Percentiles rank a stretch among this genome's conserved stretches.
Conservation (phyloP, 2,329 filamentous ascomycete species). For the Cladosporium sphaerospermum region DNA sequence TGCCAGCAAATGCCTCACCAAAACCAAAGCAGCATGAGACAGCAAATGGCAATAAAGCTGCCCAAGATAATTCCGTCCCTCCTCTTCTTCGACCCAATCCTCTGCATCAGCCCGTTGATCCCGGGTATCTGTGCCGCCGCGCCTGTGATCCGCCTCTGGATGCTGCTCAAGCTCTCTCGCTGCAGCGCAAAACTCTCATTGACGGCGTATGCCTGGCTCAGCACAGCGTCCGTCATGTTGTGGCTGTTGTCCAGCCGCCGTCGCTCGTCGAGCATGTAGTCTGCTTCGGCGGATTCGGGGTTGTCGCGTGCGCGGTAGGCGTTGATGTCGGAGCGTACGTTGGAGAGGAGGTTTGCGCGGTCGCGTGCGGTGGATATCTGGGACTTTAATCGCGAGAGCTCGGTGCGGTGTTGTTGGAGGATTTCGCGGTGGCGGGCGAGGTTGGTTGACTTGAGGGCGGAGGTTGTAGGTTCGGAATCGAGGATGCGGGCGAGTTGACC, state of each 20-base stretch:
- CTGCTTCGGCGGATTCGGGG: slow-evolving; percentile 76
- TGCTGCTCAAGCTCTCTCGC: slow-evolving; percentile 77
- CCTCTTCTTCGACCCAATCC: slow-evolving; percentile 91
- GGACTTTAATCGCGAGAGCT: slow-evolving; percentile 68
- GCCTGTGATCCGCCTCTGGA: slow-evolving; percentile 82
- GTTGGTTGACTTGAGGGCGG: slow-evolving; percentile 95
- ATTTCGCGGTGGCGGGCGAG: slow-evolving; percentile 86
- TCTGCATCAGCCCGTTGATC: slow-evolving; percentile 82
- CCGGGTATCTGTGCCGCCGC: slow-evolving; percentile 89
- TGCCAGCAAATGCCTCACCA: slow-evolving; percentile 37
- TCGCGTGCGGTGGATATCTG: slow-evolving; percentile 73
- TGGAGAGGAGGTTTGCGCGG: slow-evolving; percentile 81
- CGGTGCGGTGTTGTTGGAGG: slow-evolving; percentile 76
- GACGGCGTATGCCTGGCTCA: slow-evolving; percentile 93
- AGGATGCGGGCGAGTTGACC: slow-evolving; percentile 79
- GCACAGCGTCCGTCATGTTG: slow-evolving; percentile 78
- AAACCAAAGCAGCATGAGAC: slow-evolving; percentile 77
- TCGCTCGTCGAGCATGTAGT: slow-evolving; percentile 95
- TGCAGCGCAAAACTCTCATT: slow-evolving; percentile 87
- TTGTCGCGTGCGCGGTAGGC: slow-evolving; percentile 68
- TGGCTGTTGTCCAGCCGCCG: slow-evolving; percentile 81
- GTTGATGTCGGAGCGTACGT: slow-evolving; percentile 86
- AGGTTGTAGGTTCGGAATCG: slow-evolving; percentile 87
- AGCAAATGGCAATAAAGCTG: slow-evolving; percentile 84
- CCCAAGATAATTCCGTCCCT: slow-evolving; percentile 93